These are phyloP conservation scores for Mycena chlorophos DNA, from an alignment of 768 basidiomycete genomes.

Conservation along the genomic window DNA sequence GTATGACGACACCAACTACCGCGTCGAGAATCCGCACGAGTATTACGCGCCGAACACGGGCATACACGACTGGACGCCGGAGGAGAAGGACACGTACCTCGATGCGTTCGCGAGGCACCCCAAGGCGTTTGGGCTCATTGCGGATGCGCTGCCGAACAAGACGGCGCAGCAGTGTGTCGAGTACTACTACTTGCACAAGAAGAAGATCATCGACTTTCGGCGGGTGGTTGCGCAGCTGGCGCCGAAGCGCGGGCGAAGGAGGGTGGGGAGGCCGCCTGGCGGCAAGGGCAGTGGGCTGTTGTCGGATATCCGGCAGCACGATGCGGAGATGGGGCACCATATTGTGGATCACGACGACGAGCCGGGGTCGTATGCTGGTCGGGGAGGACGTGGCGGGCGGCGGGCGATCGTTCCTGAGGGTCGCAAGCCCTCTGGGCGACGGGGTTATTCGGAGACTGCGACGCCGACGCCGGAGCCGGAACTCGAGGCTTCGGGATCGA, in stretches of 20 bases:
- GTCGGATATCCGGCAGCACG: slow-evolving; percentile 78
- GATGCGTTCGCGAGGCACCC: slow-evolving; percentile 82
- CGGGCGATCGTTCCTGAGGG: slow-evolving; percentile 23
- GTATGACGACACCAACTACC: slow-evolving; percentile 85
- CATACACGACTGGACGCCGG: slow-evolving; percentile 85
- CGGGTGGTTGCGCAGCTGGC: slow-evolving; percentile 68
- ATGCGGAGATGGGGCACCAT: slow-evolving; percentile 60
- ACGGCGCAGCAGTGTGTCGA: slow-evolving; percentile 85
- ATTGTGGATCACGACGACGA: slow-evolving; percentile 30
- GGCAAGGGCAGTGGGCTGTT: slow-evolving; percentile 75
- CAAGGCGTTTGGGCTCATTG: slow-evolving; percentile 95
- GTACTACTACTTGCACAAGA: slow-evolving; percentile 95
- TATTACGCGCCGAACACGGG: slow-evolving; percentile 75
- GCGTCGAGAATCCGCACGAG: slow-evolving; percentile 71
- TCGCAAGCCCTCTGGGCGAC: slow-evolving; percentile 14
- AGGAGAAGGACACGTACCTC: slow-evolving; percentile 76
- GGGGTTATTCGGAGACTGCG: slow-evolving; percentile 38
- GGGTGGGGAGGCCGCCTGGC: slow-evolving; percentile 56
- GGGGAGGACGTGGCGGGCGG: slow-evolving; percentile 30
- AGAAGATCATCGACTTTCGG: slow-evolving; percentile 81
- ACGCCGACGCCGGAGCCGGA: slow-evolving; percentile 54
- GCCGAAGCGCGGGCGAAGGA: slow-evolving; percentile 60
- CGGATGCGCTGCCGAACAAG: slow-evolving; percentile 78
- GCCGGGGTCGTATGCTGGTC: slow-evolving; percentile 37
- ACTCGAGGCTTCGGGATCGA: not conserved